Evolutionary conservation across 2,329 filamentous ascomycete species (phyloP).

Genomic region (Beauveria sp.): DNA sequence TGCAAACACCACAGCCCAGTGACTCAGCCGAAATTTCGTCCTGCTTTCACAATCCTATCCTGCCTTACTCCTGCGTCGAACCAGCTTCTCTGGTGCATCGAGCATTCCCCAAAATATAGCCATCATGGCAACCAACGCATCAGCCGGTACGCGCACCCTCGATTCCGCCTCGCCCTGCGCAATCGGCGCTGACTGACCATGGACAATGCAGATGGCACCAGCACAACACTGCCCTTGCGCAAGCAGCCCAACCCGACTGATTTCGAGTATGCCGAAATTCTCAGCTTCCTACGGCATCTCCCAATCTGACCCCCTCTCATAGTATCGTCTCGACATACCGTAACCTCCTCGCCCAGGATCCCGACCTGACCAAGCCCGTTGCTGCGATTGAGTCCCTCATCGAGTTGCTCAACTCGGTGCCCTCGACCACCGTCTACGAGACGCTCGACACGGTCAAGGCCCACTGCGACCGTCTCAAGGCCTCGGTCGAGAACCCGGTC

Average conservation of each 20-base stretch:
- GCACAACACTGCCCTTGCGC: slow-evolving; percentile 20
- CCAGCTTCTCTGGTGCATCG: background rate
- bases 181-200: background rate
- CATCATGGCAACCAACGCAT: background rate
- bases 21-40: too few relatives aligned
- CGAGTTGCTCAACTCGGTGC: slow-evolving; percentile 69
- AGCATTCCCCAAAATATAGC: background rate
- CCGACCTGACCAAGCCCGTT: slow-evolving; percentile 89
- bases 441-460: slow-evolving; percentile 78
- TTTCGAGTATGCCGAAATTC: slow-evolving; percentile 26
- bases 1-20: too few relatives aligned
- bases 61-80: too few relatives aligned
- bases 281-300: background rate
- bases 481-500: slow-evolving; percentile 76
- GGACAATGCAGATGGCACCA: slow-evolving; percentile 8
- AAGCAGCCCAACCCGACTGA: slow-evolving; percentile 18
- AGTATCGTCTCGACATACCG: slow-evolving; percentile 51
- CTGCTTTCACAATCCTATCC: too few relatives aligned
- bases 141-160: background rate
- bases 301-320: background rate
- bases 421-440: slow-evolving; percentile 83
- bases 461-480: slow-evolving; percentile 70
- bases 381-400: slow-evolving; percentile 91
- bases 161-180: background rate
- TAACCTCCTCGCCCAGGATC: slow-evolving; percentile 53